Conservation (phyloP, 768 basidiomycete species). For the Trametes maxima region DNA sequence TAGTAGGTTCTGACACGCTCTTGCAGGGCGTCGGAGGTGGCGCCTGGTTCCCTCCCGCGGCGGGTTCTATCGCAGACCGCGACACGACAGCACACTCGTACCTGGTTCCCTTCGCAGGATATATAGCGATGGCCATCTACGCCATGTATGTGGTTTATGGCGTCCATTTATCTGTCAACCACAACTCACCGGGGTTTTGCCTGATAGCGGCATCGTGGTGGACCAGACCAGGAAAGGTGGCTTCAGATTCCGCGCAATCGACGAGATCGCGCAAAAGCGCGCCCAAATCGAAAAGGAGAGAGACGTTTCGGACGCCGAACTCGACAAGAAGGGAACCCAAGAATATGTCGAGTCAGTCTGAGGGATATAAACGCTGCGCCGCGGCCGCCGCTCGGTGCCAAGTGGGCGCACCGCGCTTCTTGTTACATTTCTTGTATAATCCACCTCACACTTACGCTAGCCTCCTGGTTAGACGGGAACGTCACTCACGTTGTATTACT, state of each 20-base stretch:
- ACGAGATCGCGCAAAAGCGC: slow-evolving; percentile 40
- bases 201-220: slow-evolving; percentile 53
- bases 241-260: slow-evolving; percentile 53
- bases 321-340: slow-evolving; percentile 26
- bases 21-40: slow-evolving; percentile 60
- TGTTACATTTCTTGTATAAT: slow-evolving; percentile 4
- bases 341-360: slow-evolving; percentile 24
- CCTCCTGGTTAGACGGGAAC: slow-evolving; percentile 14
- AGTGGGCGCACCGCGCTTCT: neutral
- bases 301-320: slow-evolving; percentile 13
- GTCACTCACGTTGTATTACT: slow-evolving; percentile 17
- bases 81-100: slow-evolving; percentile 54
- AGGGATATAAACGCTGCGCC: neutral
- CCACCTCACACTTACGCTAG: neutral
- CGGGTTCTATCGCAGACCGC: slow-evolving; percentile 55
- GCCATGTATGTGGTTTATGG: slow-evolving; percentile 46
- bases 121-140: slow-evolving; percentile 58
- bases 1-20: neutral
- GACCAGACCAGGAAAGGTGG: slow-evolving; percentile 50
- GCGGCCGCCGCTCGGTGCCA: neutral
- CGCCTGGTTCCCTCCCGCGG: slow-evolving; percentile 69
- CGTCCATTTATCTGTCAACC: slow-evolving; percentile 1
- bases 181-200: slow-evolving; percentile 6
- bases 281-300: slow-evolving; percentile 16
- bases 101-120: slow-evolving; percentile 61